Evolutionary conservation across 805 yeast species (phyloP), one percentile per base, ranked within the genome.

Genomic region (Naumovozyma baii): DNA sequence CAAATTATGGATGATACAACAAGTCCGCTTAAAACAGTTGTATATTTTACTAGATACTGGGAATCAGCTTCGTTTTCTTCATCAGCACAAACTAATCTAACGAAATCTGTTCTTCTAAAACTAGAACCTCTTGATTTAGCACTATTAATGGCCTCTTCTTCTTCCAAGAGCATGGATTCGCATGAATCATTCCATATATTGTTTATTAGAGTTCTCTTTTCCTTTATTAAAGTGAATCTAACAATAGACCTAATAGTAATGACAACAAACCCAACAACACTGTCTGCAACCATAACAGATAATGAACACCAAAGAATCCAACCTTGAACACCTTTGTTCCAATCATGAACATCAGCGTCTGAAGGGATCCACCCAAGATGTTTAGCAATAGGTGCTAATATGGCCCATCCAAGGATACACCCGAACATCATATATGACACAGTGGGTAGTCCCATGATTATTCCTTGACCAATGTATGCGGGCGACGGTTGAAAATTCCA

Each of bases 401-500:
- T 62, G 0, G 75, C 95, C 98, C 98, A 90, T 0, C 98, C 98
- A 3, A 88, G 54, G 1, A 90, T 46, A 17, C 94, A 78, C 2
- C 98, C 98, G 49, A 86, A 72, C 32, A 90, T 63, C 98, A 90
- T 90, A 46, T 87, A 83, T 8, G 85, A 70, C 0, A 87, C 94
- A 0, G 97, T 87, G 1, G 88, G 84, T 5, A 87, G 65, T 0
- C 98, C 98, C 98, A 90, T 90, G 41, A 90, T 90, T 31, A 92
- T 86, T 3, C 98, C 98, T 61, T 90, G 98, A 2, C 98, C 98
- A 28, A 92, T 73, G 57, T 90, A 90, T 0, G 97, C 97, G 0
- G 98, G 98, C 0, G 96, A 86, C 0, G 96, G 96, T 58, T 92
- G 95, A 43, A 92, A 73, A 43, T 82, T 79, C 92, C 96, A 84